Conservation (phyloP, 2,329 filamentous ascomycete genomes). For the Phialocephala subalpina region DNA sequence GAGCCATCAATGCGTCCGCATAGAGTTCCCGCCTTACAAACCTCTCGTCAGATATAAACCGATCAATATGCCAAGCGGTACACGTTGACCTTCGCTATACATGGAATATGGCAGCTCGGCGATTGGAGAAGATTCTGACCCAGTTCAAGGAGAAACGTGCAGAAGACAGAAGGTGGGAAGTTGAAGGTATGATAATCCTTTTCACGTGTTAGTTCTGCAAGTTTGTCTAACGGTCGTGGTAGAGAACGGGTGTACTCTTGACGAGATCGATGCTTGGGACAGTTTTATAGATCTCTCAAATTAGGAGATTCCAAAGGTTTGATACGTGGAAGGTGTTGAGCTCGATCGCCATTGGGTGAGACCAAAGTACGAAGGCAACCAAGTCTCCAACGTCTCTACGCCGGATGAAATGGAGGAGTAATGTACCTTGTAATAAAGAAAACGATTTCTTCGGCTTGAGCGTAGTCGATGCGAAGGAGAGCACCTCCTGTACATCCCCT, state of each 20-base stretch:
- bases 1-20: background rate
- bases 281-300: background rate
- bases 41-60: no score
- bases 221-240: background rate
- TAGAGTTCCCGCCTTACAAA: background rate
- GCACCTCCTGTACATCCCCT: no score
- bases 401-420: no score
- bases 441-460: no score
- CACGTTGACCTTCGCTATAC: background rate
- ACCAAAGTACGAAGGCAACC: background rate
- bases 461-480: no score
- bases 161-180: background rate
- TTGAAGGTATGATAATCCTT: background rate
- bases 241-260: background rate
- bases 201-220: background rate
- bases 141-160: slow-evolving; percentile 7
- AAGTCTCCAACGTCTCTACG: no score
- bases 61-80: no score
- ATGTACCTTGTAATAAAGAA: no score
- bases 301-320: background rate
- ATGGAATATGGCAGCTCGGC: background rate
- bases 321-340: background rate
- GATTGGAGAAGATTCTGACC: background rate
- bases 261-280: background rate
- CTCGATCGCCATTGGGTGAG: background rate